These are phyloP conservation scores for Parasitella parasitica DNA, from an alignment of 371 early-diverging fungal genomes.

Conservation along the genomic window DNA sequence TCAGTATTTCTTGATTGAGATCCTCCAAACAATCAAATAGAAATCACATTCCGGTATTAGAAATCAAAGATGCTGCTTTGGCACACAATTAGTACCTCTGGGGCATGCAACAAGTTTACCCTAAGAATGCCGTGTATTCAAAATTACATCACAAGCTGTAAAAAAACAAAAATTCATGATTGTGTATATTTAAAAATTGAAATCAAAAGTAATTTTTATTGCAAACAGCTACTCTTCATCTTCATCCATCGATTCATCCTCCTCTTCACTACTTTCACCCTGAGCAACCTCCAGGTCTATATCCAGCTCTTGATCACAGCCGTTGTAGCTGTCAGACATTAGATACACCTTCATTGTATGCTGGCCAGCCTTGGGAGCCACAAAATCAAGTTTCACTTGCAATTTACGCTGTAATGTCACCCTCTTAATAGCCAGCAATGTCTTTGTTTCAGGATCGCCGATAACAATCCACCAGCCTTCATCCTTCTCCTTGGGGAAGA, in stretches of 20 bases:
- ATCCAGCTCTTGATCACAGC: constrained; percentile 94
- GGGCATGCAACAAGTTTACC: too few species aligned
- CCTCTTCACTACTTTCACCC: constrained; percentile 54
- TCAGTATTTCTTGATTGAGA: too few species aligned
- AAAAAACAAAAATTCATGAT: too few species aligned
- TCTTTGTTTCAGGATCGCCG: constrained; percentile 77
- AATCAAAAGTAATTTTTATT: too few species aligned
- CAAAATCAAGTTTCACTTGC: constrained; percentile 78
- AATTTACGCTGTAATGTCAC: constrained; percentile 72
- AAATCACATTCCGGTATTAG: too few species aligned
- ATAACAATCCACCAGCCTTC: constrained; percentile 98
- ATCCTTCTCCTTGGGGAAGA: constrained; percentile 87
- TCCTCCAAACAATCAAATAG: too few species aligned
- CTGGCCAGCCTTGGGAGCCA: constrained; percentile 71
- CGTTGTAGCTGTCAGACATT: constrained; percentile 92
- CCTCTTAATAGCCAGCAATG: constrained; percentile 88
- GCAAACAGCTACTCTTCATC: constrained; percentile 13
- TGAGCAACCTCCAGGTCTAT: constrained; percentile 69
- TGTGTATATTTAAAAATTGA: too few species aligned
- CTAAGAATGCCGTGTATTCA: too few species aligned
- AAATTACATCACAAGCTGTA: too few species aligned
- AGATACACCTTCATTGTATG: constrained; percentile 77
- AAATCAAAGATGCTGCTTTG: too few species aligned
- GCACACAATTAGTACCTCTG: too few species aligned
- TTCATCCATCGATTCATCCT: constrained; percentile 39